Conservation (phyloP, 2,329 filamentous ascomycete genomes). For the Aspergillus aculeatinus region DNA sequence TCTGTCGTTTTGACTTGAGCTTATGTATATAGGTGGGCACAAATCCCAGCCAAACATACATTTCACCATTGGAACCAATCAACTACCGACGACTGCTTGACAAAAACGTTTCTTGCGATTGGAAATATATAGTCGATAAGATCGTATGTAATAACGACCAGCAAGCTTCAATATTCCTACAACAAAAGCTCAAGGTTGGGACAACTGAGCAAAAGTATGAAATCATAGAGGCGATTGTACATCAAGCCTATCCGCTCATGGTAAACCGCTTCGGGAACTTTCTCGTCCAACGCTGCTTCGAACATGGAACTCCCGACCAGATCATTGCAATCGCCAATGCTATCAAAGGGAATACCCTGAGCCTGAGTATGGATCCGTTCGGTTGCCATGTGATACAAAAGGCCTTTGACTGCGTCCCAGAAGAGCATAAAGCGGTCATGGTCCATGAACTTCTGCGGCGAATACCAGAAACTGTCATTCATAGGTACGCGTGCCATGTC, state of each 20-base stretch:
- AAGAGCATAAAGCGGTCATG: conserved; percentile 98
- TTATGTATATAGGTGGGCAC: conserved; percentile 23
- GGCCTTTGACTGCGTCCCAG: conserved; percentile 94
- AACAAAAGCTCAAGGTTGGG: conserved; percentile 97
- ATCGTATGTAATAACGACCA: conserved; percentile 99
- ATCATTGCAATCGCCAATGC: conserved; percentile 91
- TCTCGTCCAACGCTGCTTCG: conserved; percentile 96
- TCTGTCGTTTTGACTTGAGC: conserved; percentile 20
- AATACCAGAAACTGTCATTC: conserved; percentile 96
- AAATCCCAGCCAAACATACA: conserved; percentile 70
- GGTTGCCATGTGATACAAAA: conserved; percentile 98
- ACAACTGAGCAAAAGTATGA: conserved; percentile 95
- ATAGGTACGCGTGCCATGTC: conserved; percentile 97
- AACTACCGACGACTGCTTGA: conserved; percentile 96
- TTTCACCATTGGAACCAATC: conserved; percentile 84
- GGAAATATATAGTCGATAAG: conserved; percentile 99
- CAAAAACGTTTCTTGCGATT: conserved; percentile 95
- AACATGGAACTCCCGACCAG: conserved; percentile 93
- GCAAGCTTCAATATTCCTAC: conserved; percentile 96
- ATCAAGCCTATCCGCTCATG: conserved; percentile 93
- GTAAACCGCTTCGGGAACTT: conserved; percentile 99
- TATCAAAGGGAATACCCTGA: conserved; percentile 90
- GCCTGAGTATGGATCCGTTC: conserved; percentile 96
- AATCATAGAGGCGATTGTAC: conserved; percentile 93
- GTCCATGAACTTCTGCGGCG: conserved; percentile 94